A percentile compares a stretch with the other conserved stretches of the same genome.
phyloP scores from a whole-genome alignment of 768 basidiomycete species.

The Tricholoma furcatifolium region DNA sequence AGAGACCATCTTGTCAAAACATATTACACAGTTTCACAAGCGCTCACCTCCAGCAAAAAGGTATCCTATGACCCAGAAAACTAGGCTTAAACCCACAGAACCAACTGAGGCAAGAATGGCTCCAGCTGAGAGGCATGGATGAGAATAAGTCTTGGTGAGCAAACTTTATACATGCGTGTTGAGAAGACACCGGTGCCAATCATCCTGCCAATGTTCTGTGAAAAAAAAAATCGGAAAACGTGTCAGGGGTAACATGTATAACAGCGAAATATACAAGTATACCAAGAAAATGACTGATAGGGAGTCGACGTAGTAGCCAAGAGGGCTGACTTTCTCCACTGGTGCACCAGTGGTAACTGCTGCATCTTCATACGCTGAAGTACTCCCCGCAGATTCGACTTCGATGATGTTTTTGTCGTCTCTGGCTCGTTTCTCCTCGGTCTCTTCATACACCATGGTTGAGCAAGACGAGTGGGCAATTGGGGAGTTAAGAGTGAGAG shows the following conservation, averaged over 20 bases:
- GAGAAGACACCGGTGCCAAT: slow-evolving; percentile 38
- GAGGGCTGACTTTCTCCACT: slow-evolving; percentile 30
- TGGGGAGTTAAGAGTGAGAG: too few relatives aligned
- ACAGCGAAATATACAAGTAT: too few relatives aligned
- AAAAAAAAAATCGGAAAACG: neutral
- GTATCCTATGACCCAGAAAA: slow-evolving; percentile 42
- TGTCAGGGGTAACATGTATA: neutral
- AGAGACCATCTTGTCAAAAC: neutral
- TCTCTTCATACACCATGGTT: slow-evolving; percentile 18
- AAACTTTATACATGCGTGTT: slow-evolving; percentile 19
- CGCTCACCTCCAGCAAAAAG: slow-evolving; percentile 31
- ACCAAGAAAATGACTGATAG: slow-evolving; percentile 15
- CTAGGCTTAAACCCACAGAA: slow-evolving; percentile 35
- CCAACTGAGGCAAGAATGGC: slow-evolving; percentile 36
- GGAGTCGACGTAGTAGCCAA: slow-evolving; percentile 33
- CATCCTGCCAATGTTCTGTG: slow-evolving; percentile 35
- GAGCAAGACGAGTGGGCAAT: neutral
- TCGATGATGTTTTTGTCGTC: slow-evolving; percentile 18
- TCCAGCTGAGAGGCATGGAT: slow-evolving; percentile 21
- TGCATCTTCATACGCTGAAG: slow-evolving; percentile 27
- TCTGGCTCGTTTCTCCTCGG: neutral
- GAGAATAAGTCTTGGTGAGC: neutral
- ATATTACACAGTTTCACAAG: neutral
- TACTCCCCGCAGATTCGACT: slow-evolving; percentile 13
- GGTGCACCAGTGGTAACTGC: slow-evolving; percentile 29